Conservation (phyloP, 1,284 basidiomycete species). For the Ustilago curta region DNA sequence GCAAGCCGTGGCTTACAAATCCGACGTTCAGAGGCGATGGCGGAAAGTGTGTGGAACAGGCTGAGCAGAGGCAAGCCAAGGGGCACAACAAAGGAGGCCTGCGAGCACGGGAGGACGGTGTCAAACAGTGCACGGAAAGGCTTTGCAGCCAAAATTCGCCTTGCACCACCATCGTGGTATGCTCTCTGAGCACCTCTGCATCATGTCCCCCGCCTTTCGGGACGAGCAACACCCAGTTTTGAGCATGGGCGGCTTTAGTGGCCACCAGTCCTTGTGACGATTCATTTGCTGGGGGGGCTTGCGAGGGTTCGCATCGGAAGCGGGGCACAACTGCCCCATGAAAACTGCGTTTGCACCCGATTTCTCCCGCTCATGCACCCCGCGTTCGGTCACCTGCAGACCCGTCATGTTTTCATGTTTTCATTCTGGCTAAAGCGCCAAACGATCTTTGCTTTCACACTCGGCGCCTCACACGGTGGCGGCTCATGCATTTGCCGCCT, state of each 20-base stretch:
- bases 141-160: background rate
- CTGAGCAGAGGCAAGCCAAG: background rate
- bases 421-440: background rate
- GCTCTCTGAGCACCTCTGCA: slow-evolving; percentile 2
- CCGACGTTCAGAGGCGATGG: too few species aligned
- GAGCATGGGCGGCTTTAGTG: slow-evolving; percentile 23
- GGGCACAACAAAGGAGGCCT: background rate
- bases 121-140: slow-evolving; percentile 12
- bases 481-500: background rate
- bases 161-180: background rate
- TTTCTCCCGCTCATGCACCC: slow-evolving; percentile 45
- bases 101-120: background rate
- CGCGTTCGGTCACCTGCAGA: slow-evolving; percentile 14
- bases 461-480: background rate
- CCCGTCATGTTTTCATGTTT: background rate
- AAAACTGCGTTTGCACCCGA: slow-evolving; percentile 22
- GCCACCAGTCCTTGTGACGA: slow-evolving; percentile 5
- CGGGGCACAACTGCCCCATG: slow-evolving; percentile 16
- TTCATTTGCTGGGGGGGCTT: background rate
- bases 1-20: background rate
- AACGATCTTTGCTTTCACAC: slow-evolving; percentile 22
- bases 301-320: background rate
- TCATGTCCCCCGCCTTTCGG: slow-evolving; percentile 10
- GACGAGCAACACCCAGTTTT: slow-evolving; percentile 15
- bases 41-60: background rate